Evolutionary conservation across 2,329 filamentous ascomycete genomes (phyloP), one percentile per base, ranked within the genome.

Genomic region (Aureobasidium sp.): DNA sequence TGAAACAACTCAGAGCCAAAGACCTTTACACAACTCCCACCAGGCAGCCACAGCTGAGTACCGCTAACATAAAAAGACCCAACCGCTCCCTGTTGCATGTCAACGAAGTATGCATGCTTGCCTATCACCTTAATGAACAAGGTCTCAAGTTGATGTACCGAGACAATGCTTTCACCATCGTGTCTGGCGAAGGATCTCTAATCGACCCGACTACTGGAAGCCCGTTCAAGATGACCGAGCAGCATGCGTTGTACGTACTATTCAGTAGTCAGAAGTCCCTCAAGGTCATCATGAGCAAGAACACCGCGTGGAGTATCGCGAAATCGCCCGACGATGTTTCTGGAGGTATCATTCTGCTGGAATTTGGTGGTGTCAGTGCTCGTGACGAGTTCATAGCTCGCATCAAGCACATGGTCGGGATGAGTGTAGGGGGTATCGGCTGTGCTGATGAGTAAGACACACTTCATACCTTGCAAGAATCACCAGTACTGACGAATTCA

Each of bases 61-160:
- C 15, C 17, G 2, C 15, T 31, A n/a, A 5, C 9, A 37, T 11
- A 12, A 22, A n/a, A 17, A 42, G 11, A 27, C 29, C 41, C 12
- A n/a, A 22, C 20, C 27, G 41, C 39, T 6, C 17, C 6, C 29
- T 57, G n/a, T 9, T 57, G 53, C 39, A 44, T 1, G 5, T 57
- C 53, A 45, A 25, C 6, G 41, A 57, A 27, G 11, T 57, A 22
- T 44, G 53, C 27, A 57, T 57, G 53, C 53, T 57, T 45, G 53
- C 39, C 1, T 57, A 57, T 27, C 53, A 57, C 15, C 53, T 57
- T 5, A 45, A n/a, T 9, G 53, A n/a, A 31, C 15, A 44, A 15
- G 39, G 27, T 34, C 14, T 36, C n/a, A 57, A 45, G n/a, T 11
- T 57, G 41, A 29, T 45, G 27, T 45, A 45, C n/a, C 17, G 27